phyloP scores from a whole-genome alignment of 2,329 filamentous ascomycete species.

The Paecilomyces sp. region DNA sequence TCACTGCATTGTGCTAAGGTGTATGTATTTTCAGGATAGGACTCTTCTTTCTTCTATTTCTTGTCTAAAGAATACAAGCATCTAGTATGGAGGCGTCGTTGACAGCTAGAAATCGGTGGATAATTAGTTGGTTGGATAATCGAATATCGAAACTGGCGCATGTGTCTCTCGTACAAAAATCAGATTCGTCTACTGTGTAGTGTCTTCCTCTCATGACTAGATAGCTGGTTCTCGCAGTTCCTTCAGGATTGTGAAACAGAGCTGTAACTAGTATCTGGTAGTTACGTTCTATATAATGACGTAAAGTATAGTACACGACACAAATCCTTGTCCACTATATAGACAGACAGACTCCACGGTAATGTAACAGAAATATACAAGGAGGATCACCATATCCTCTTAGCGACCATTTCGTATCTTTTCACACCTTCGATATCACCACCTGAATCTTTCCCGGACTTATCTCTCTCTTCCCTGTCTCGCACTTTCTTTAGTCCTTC shows the following conservation, averaged over 20 bases:
- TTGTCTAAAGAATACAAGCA: neutral
- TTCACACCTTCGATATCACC: conserved; percentile 61
- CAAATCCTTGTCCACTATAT: neutral
- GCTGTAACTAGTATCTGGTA: neutral
- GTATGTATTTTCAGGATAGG: too few relatives aligned
- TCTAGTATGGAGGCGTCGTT: neutral
- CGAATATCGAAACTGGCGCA: too few relatives aligned
- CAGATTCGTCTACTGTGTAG: too few relatives aligned
- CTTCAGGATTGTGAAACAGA: neutral
- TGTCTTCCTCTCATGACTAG: too few relatives aligned
- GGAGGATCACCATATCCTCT: conserved; percentile 75
- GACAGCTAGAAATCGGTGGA: neutral
- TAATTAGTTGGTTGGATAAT: neutral
- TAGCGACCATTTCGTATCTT: conserved; percentile 91
- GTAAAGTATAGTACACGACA: neutral
- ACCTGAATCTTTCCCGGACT: conserved; percentile 46
- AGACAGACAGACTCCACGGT: neutral
- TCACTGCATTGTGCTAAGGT: conserved; percentile 2
- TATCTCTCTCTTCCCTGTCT: conserved; percentile 56
- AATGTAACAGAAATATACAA: neutral
- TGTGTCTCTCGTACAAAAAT: too few relatives aligned
- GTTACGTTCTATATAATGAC: neutral
- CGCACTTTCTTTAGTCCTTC: conserved; percentile 60
- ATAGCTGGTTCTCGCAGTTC: too few relatives aligned
- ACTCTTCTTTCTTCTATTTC: too few relatives aligned